Conservation (phyloP, 1,139 yeast genomes). For the Yamadazyma triangularis region DNA sequence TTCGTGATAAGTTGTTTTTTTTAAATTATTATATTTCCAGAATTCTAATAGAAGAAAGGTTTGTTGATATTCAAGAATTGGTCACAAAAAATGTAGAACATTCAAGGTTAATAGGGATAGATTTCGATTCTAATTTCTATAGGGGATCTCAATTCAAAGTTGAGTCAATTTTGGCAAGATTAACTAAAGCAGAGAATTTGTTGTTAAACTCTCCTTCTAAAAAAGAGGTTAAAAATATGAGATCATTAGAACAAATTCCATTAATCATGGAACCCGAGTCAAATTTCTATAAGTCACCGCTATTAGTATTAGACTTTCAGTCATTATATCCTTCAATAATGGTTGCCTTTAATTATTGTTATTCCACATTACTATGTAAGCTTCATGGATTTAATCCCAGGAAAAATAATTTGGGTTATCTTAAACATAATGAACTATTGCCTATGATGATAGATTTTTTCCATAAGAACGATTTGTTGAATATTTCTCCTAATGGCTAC, state of each 20-base stretch:
- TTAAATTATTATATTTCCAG: conserved; percentile 51
- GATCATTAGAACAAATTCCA: conserved; percentile 84
- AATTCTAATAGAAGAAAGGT: conserved; percentile 39
- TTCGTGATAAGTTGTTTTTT: conserved; percentile 29
- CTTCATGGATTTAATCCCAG: conserved; percentile 44
- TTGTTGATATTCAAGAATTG: conserved; percentile 62
- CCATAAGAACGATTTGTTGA: conserved; percentile 46
- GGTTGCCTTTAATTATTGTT: conserved; percentile 90
- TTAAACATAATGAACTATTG: conserved; percentile 43
- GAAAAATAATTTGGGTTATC: conserved; percentile 35
- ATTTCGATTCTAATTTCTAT: conserved; percentile 79
- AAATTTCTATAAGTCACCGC: conserved; percentile 79
- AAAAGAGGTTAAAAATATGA: conserved; percentile 76
- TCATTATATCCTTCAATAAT: conserved; percentile 89
- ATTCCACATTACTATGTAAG: conserved; percentile 78
- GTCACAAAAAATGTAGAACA: conserved; percentile 74
- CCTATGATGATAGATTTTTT: conserved; percentile 55
- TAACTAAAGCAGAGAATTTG: conserved; percentile 72
- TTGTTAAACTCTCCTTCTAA: conserved; percentile 77
- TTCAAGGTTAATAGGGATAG: conserved; percentile 83
- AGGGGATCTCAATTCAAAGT: conserved; percentile 94
- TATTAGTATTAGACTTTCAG: conserved; percentile 87
- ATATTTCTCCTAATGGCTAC: conserved; percentile 81
- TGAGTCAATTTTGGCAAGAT: conserved; percentile 72
- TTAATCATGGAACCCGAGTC: conserved; percentile 90